Percentiles rank a stretch among this genome's conserved stretches.
Evolutionary conservation across 1,284 basidiomycete genomes (phyloP).

Genomic region (Rhodotorula sp.): DNA sequence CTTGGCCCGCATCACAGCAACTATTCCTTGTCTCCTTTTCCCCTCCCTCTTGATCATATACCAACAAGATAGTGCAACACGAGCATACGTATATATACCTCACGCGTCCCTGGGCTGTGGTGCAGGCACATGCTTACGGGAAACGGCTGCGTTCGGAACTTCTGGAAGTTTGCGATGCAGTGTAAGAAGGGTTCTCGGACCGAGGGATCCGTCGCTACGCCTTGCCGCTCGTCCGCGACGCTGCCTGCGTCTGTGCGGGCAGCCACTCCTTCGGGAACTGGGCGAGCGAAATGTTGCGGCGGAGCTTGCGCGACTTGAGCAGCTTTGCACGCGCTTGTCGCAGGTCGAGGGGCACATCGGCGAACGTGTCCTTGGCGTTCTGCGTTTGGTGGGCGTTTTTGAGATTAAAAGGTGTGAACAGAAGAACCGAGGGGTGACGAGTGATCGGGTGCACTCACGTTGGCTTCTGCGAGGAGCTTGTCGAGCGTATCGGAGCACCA

Average conservation of each 20-base stretch:
- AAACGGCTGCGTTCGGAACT: background rate
- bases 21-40: background rate
- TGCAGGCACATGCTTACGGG: background rate
- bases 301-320: constrained; percentile 41
- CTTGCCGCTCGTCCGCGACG: background rate
- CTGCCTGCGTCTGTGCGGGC: background rate
- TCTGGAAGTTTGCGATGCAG: background rate
- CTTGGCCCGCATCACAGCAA: background rate
- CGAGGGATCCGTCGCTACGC: background rate
- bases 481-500: constrained; percentile 52
- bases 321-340: constrained; percentile 42
- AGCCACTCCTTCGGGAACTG: constrained; percentile 51
- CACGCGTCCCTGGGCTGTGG: background rate
- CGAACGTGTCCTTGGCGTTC: constrained; percentile 41
- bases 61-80: background rate
- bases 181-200: background rate
- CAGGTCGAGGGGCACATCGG: constrained; percentile 48
- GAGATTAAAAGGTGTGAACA: too few species aligned
- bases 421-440: too few species aligned
- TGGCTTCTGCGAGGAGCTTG: constrained; percentile 47
- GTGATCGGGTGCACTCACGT: constrained; percentile 37
- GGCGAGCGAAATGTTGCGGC: constrained; percentile 41
- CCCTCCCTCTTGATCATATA: background rate
- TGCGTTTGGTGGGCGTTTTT: too few species aligned
- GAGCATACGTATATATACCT: background rate